Evolutionary conservation across 2,329 filamentous ascomycete genomes (phyloP).

Genomic region (Fusarium sp.): DNA sequence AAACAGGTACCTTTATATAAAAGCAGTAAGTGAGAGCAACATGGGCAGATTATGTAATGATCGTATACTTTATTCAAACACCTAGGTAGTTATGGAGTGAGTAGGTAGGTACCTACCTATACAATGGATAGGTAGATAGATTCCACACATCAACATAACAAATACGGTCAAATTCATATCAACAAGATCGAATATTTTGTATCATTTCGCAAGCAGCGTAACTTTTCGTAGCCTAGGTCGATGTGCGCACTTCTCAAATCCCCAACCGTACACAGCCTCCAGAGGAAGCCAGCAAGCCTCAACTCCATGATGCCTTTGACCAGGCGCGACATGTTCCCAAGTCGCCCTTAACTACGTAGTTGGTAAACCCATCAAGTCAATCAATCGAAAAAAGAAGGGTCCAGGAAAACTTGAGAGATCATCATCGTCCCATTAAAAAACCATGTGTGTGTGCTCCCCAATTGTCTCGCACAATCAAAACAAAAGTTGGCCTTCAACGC

Average conservation of each 20-base stretch:
- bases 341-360: background rate
- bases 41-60: background rate
- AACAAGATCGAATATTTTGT: conserved; percentile 31
- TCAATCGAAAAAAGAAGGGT: background rate
- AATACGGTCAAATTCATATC: background rate
- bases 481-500: conserved; percentile 36
- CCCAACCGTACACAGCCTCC: background rate
- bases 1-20: background rate
- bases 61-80: background rate
- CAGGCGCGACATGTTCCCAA: background rate
- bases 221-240: conserved; percentile 39
- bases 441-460: conserved; percentile 22
- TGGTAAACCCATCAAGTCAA: background rate
- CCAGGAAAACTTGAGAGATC: conserved; percentile 3
- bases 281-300: background rate
- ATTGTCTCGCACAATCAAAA: conserved; percentile 24
- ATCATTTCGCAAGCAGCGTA: conserved; percentile 40
- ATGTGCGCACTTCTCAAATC: background rate
- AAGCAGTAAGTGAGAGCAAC: background rate
- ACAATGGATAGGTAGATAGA: too few relatives aligned
- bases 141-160: background rate
- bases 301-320: background rate
- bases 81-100: background rate
- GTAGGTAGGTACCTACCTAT: too few relatives aligned
- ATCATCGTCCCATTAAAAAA: conserved; percentile 33